Conservation (phyloP, 352 stramenopile genomes). For the Phytopythium boreale region DNA sequence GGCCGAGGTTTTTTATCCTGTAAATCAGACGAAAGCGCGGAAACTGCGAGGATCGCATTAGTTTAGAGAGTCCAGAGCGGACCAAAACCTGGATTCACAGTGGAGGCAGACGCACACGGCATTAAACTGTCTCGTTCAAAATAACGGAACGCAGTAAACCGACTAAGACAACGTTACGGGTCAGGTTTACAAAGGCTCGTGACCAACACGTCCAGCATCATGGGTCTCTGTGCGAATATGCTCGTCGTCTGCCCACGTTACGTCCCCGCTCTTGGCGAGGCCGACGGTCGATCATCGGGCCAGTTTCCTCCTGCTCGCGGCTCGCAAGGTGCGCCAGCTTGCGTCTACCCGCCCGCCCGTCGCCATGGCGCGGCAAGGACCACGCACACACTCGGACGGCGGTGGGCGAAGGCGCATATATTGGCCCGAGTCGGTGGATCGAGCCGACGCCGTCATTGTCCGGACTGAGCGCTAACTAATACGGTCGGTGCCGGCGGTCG, state of each 20-base stretch:
- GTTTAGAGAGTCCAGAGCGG: neutral
- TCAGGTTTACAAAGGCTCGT: neutral
- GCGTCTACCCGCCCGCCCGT: neutral
- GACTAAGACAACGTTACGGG: neutral
- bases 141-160: neutral
- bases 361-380: no score
- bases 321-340: neutral
- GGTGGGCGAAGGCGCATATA: no score
- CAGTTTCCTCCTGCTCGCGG: neutral
- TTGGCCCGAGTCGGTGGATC: neutral
- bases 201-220: neutral
- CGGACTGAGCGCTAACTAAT: slow-evolving; percentile 21
- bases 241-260: neutral
- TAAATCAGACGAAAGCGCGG: neutral
- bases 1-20: neutral
- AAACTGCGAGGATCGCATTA: neutral
- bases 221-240: neutral
- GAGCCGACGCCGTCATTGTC: neutral
- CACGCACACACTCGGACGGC: neutral
- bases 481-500: slow-evolving; percentile 59
- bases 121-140: neutral
- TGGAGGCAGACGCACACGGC: no score
- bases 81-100: neutral
- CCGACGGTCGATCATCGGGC: neutral
- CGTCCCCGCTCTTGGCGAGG: neutral